Evolutionary conservation across 2,329 filamentous ascomycete genomes (phyloP).

Genomic region (Cladosporium sp.): DNA sequence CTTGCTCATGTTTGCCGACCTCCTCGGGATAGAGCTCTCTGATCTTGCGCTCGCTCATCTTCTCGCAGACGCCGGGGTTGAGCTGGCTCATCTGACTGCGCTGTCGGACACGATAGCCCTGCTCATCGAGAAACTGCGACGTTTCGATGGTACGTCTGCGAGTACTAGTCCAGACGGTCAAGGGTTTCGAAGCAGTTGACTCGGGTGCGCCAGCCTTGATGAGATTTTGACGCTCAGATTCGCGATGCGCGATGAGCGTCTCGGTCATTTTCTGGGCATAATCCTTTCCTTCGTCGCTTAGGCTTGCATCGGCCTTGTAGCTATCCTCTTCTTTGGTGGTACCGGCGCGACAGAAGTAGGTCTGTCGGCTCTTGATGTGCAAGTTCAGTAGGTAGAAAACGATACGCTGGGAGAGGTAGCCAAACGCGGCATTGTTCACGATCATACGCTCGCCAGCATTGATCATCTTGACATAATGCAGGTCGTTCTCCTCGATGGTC

Average conservation of each 20-base stretch:
- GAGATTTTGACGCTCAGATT: conserved; percentile 69
- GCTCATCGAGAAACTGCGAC: conserved; percentile 69
- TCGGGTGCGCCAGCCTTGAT: conserved; percentile 60
- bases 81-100: conserved; percentile 95
- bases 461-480: conserved; percentile 99
- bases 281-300: conserved; percentile 72
- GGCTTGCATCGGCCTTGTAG: conserved; percentile 82
- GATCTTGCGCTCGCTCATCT: conserved; percentile 79
- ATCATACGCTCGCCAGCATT: conserved; percentile 90
- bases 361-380: conserved; percentile 91
- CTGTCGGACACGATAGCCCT: conserved; percentile 82
- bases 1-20: conserved; percentile 83
- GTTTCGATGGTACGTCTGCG: conserved; percentile 87
- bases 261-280: conserved; percentile 87
- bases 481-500: conserved; percentile 87
- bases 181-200: conserved; percentile 65
- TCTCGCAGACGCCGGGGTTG: conserved; percentile 93
- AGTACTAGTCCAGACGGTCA: conserved; percentile 94
- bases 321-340: conserved; percentile 82
- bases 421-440: conserved; percentile 96
- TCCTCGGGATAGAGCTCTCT: conserved; percentile 81
- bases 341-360: conserved; percentile 86
- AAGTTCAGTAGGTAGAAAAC: conserved; percentile 98
- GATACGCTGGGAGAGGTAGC: conserved; percentile 92
- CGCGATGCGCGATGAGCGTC: conserved; percentile 73